Base-by-base conservation (phyloP, 306 rosid genomes). In the Albizia julibrissin region DNA sequence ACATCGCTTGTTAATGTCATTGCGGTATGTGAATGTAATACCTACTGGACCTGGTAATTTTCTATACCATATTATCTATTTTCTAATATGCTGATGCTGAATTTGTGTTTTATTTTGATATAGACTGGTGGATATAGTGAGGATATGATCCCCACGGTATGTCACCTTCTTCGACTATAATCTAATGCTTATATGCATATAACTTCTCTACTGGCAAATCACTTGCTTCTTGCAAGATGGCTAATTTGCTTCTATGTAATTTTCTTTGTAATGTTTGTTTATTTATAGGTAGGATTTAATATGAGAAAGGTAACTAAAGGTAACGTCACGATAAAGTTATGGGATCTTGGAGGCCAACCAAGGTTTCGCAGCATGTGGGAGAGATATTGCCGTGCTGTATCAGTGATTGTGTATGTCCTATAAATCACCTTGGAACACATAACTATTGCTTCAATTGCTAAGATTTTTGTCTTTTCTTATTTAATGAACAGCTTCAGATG, bases 141-240 rank as follows among this genome's bases (percentile, higher is more conserved):
- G 88, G 97, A 89, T 77, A 92, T 92, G 97, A 90, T 89, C 73
- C 92, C 97, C 4, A 92, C 93, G 90, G 97, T 92, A 79, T 73
- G 87, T 76, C 27, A 62, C 69, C 74, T 85, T 74, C 71, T 69
- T 50, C 46, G 10, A 26, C 64, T 66, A 76, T 69, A 43, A 40
- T 69, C 50, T 40, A 39, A 39, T 69, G 74, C 50, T 69, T 62
- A n/a, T n/a, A 69, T 21, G 73, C 13, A 26, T 21, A 21, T 43
- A 26, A 47, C 47, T 81, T 79, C 26, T 15, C 24, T 12, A 12
- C 42, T 62, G 44, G 58, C 69, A 72, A 74, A 49, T 67, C 43
- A 47, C 18, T 64, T 68, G 43, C 78, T 61, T 46, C 56, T n/a
- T 59, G 75, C 19, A 64, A 37, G 34, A 29, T 66, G 75, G 82